Evolutionary conservation across 495 filamentous ascomycete species (phyloP).

Genomic region (Astrocystis sublimbata): DNA sequence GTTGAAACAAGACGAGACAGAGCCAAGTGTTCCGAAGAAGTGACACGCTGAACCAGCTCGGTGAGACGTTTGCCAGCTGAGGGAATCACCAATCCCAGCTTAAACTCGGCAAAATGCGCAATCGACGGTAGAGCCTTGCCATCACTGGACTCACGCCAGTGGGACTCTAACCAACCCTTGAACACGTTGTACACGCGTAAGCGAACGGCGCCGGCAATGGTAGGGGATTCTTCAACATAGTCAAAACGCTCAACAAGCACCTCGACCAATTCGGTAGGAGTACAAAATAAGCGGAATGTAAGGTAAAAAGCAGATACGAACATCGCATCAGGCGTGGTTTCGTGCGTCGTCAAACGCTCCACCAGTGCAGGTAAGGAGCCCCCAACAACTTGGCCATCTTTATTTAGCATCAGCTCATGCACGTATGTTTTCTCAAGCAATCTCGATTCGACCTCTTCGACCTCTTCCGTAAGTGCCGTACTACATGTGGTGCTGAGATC

Average conservation of each 20-base stretch:
- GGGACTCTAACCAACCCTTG: slow-evolving; percentile 95
- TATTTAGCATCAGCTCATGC: slow-evolving; percentile 88
- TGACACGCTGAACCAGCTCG: slow-evolving; percentile 82
- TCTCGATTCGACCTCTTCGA: slow-evolving; percentile 76
- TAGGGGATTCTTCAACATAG: slow-evolving; percentile 76
- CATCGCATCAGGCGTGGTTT: slow-evolving; percentile 87
- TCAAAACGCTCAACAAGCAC: slow-evolving; percentile 87
- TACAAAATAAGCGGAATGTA: slow-evolving; percentile 93
- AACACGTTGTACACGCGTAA: slow-evolving; percentile 94
- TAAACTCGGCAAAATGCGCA: slow-evolving; percentile 71
- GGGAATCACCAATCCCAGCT: slow-evolving; percentile 66
- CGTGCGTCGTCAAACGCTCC: slow-evolving; percentile 89
- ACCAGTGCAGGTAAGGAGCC: slow-evolving; percentile 89
- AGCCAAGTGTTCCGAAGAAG: slow-evolving; percentile 67
- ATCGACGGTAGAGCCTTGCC: slow-evolving; percentile 72
- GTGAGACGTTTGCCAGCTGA: slow-evolving; percentile 75
- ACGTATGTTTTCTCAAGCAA: slow-evolving; percentile 82
- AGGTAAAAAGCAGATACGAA: slow-evolving; percentile 97
- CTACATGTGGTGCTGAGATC: slow-evolving; percentile 59
- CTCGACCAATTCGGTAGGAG: slow-evolving; percentile 75
- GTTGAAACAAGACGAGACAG: slow-evolving; percentile 87
- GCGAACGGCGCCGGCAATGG: slow-evolving; percentile 75
- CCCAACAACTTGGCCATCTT: slow-evolving; percentile 91
- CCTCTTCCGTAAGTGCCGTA: slow-evolving; percentile 68
- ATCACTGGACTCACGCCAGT: slow-evolving; percentile 87